Evolutionary conservation across 176 grass and related monocot species (phyloP), one percentile per base, ranked within the genome.

Genomic region (bread wheat (Triticum aestivum)): DNA sequence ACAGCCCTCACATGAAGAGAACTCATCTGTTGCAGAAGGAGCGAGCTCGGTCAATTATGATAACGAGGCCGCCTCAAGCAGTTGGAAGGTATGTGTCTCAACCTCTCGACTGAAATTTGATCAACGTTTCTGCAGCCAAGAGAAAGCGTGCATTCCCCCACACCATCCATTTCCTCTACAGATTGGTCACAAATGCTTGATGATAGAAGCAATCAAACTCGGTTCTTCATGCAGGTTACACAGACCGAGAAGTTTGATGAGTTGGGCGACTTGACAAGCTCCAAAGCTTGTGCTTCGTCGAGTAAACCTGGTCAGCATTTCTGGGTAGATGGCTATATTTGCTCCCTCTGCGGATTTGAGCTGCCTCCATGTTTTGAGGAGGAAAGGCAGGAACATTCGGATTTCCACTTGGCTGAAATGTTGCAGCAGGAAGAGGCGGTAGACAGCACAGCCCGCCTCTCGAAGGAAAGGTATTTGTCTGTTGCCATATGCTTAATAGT

Each of bases 351-450:
- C 81, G 82, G 89, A 56, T 91, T 95, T 87, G 96, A 98, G 69
- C 81, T 98, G 37, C 96, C 93, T 75, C 75, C 65, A 23, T 88
- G 88, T 8, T 98, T 98, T 65, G 87, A 92, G 69, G 88, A 94
- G 75, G 96, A 98, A 79, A 95, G 96, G 49, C 88, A 86, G 85
- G 93, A 98, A 79, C 96, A 98, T 92, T 84, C 88, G 10, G 93
- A 95, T 73, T 94, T 86, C 39, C 96, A 98, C 85, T 88, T 98
- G 41, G 93, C 96, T 49, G 82, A 96, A 86, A 86, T 66, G 49
- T 81, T 98, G 79, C 93, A 98, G 45, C 64, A 95, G 89, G 87
- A 96, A 88, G 95, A 97, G 70, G 73, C 67, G 9, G 79, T 14
- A 42, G 79, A 81, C 26, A 44, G 38, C 27, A 61, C 61, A 77